phyloP scores from a whole-genome alignment of 2,329 filamentous ascomycete genomes.

The Thermochaetoides dissita region DNA sequence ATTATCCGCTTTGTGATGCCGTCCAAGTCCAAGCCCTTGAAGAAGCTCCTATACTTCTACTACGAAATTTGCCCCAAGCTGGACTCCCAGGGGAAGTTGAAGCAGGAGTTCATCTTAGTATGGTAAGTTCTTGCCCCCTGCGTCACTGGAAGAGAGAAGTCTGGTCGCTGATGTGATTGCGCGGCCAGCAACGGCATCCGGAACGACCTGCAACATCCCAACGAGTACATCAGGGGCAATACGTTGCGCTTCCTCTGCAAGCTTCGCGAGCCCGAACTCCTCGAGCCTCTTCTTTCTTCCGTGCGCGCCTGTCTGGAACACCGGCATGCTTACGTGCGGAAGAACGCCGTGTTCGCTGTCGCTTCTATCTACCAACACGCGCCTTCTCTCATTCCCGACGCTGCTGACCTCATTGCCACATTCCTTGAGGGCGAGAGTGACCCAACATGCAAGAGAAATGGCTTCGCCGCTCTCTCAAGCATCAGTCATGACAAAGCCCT shows the following conservation, averaged over 20 bases:
- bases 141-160: too few species aligned
- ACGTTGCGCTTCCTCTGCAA: constrained; percentile 97
- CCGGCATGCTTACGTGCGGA: constrained; percentile 92
- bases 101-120: constrained; percentile 99
- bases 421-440: constrained; percentile 89
- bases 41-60: constrained; percentile 98
- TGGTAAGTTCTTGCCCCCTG: constrained; percentile 44
- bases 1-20: constrained; percentile 99
- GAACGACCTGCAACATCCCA: constrained; percentile 91
- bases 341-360: constrained; percentile 93
- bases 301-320: constrained; percentile 88
- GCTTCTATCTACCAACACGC: constrained; percentile 86
- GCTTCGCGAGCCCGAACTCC: constrained; percentile 84
- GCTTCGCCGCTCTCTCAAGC: constrained; percentile 77
- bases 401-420: constrained; percentile 74
- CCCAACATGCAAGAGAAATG: constrained; percentile 93
- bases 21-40: constrained; percentile 86
- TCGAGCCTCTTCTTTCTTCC: constrained; percentile 88
- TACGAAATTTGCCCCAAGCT: constrained; percentile 98
- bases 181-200: constrained; percentile 76
- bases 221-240: constrained; percentile 96
- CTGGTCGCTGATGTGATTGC: too few species aligned
- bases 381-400: constrained; percentile 84
- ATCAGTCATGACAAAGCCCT: constrained; percentile 92
- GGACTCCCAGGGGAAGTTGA: constrained; percentile 81